A percentile compares a stretch with the other conserved stretches of the same genome.
These are phyloP conservation scores for Pluteus cervinus DNA, from an alignment of 768 basidiomycete genomes.

Conservation along the genomic window DNA sequence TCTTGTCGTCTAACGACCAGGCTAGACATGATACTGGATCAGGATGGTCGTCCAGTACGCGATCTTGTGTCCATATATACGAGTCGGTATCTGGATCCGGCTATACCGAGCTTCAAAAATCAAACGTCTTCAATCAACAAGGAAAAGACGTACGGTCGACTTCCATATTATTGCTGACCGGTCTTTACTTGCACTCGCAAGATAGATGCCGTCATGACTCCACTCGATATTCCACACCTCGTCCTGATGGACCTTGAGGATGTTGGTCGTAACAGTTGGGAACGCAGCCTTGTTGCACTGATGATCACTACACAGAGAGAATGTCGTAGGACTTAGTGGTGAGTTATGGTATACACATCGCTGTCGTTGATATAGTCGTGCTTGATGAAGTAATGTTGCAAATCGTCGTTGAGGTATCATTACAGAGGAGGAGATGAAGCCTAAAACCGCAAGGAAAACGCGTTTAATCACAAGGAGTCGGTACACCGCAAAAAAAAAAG, in stretches of 20 bases:
- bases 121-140: slow-evolving; percentile 9
- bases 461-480: slow-evolving; percentile 5
- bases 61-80: slow-evolving; percentile 55
- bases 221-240: slow-evolving; percentile 97
- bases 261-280: slow-evolving; percentile 79
- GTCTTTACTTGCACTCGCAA: slow-evolving; percentile 89
- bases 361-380: slow-evolving; percentile 71
- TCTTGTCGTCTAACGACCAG: slow-evolving; percentile 88
- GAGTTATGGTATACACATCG: slow-evolving; percentile 86
- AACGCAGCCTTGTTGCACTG: slow-evolving; percentile 76
- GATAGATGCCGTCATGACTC: slow-evolving; percentile 81
- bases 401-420: slow-evolving; percentile 94
- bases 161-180: slow-evolving; percentile 85
- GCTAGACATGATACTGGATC: slow-evolving; percentile 77
- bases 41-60: slow-evolving; percentile 67
- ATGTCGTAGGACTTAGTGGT: slow-evolving; percentile 45
- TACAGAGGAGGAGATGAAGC: slow-evolving; percentile 80
- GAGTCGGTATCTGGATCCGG: slow-evolving; percentile 41
- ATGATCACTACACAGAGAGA: slow-evolving; percentile 88
- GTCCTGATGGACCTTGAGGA: slow-evolving; percentile 80
- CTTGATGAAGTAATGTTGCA: slow-evolving; percentile 78
- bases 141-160: slow-evolving; percentile 48
- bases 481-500: not conserved
- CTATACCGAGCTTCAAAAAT: slow-evolving; percentile 21
- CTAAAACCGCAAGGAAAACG: slow-evolving; percentile 48